Conservation (phyloP, 352 stramenopile genomes). For the Phytopythium delawarense region DNA sequence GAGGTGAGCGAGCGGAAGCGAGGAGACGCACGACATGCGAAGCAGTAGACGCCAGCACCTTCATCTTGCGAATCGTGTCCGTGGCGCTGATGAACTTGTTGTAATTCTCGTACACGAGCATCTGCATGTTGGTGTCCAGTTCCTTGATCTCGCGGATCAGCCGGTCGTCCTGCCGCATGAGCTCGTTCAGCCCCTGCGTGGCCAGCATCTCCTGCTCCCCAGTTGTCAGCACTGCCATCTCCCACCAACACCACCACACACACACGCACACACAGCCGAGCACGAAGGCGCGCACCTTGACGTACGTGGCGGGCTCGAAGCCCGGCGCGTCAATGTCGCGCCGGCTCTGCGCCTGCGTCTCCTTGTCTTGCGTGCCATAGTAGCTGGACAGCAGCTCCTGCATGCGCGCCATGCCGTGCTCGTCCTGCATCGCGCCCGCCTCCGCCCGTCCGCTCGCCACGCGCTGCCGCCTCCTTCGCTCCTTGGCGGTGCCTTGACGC, state of each 20-base stretch:
- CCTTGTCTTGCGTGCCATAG: slow-evolving; percentile 76
- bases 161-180: slow-evolving; percentile 66
- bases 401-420: slow-evolving; percentile 79
- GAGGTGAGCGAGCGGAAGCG: background rate
- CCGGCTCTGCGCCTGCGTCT: slow-evolving; percentile 58
- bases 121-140: slow-evolving; percentile 99
- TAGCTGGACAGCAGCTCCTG: slow-evolving; percentile 88
- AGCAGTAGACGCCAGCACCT: no score
- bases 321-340: slow-evolving; percentile 75
- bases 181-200: slow-evolving; percentile 58
- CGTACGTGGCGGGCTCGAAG: slow-evolving; percentile 70
- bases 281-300: slow-evolving; percentile 36
- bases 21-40: no score
- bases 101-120: slow-evolving; percentile 99
- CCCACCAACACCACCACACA: no score
- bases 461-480: no score
- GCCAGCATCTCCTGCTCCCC: slow-evolving; percentile 46
- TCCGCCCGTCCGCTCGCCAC: no score
- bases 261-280: no score
- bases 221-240: no score
- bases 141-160: slow-evolving; percentile 91
- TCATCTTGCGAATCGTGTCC: slow-evolving; percentile 98
- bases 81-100: slow-evolving; percentile 99
- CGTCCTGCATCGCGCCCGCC: slow-evolving; percentile 25
- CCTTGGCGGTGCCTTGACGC: no score